Percentiles rank a stretch among this genome's conserved stretches.
phyloP scores from a whole-genome alignment of 768 basidiomycete genomes.

The Leccinum truebloodii region DNA sequence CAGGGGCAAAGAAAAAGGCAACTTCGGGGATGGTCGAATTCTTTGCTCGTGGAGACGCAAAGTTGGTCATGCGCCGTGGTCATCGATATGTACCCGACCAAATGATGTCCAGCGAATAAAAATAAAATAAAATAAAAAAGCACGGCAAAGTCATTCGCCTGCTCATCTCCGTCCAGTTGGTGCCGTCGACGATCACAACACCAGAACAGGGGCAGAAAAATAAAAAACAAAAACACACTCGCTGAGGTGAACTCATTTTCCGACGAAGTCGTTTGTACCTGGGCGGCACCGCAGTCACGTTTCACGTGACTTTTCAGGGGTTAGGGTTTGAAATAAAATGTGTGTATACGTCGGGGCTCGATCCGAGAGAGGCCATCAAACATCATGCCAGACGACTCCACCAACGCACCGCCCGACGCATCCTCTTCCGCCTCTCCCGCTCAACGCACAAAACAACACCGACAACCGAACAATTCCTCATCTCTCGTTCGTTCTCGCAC shows the following conservation, averaged over 20 bases:
- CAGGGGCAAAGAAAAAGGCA: not conserved
- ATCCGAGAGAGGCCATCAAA: constrained; percentile 25
- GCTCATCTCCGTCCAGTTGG: not conserved
- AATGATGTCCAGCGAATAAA: constrained; percentile 3
- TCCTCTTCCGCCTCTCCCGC: constrained; percentile 15
- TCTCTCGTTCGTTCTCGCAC: constrained; percentile 49
- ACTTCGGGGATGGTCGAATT: not conserved
- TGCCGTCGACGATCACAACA: not conserved
- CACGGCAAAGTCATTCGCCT: not conserved
- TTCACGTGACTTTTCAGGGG: constrained; percentile 23
- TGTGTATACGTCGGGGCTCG: constrained; percentile 20
- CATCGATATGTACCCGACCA: constrained; percentile 2
- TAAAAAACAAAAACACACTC: not conserved
- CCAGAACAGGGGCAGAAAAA: not conserved
- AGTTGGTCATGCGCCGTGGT: constrained; percentile 17
- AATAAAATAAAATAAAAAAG: not conserved
- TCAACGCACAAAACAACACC: constrained; percentile 22
- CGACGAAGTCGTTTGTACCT: not conserved
- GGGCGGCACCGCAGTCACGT: constrained; percentile 8
- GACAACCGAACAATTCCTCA: constrained; percentile 22
- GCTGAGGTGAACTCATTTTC: not conserved
- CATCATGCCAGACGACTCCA: constrained; percentile 35
- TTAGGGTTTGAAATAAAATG: constrained; percentile 31
- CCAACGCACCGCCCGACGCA: constrained; percentile 15
- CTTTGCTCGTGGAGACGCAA: constrained; percentile 1